Percentiles rank a stretch among this genome's conserved stretches.
Conservation (phyloP, 495 filamentous ascomycete genomes). For the Pyrenopolyporus hunteri region DNA sequence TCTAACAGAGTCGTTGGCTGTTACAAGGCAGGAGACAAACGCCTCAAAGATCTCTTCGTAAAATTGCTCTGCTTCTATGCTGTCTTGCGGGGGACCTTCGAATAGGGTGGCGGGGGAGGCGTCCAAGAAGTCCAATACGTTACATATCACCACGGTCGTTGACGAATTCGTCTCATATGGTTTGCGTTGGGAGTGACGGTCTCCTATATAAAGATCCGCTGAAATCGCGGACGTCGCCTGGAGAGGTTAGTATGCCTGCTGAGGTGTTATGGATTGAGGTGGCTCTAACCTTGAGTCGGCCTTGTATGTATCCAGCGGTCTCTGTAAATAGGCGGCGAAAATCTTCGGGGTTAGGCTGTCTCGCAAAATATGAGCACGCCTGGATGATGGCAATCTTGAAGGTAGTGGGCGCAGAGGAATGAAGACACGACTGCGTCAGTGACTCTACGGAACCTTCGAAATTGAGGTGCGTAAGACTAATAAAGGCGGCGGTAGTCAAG, state of each 20-base stretch:
- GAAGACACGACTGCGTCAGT: conserved; percentile 59
- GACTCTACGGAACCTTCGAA: conserved; percentile 61
- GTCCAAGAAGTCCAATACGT: conserved; percentile 59
- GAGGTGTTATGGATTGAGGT: background rate
- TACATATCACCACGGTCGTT: conserved; percentile 52
- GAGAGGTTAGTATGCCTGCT: conserved; percentile 30
- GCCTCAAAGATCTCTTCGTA: conserved; percentile 58
- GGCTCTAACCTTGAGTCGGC: conserved; percentile 55
- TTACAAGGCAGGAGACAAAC: conserved; percentile 58
- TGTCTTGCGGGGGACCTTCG: conserved; percentile 40
- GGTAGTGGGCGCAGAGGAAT: conserved; percentile 58
- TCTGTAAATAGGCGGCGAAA: conserved; percentile 60
- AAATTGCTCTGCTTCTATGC: conserved; percentile 49
- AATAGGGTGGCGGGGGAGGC: conserved; percentile 60
- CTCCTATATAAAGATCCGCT: conserved; percentile 51
- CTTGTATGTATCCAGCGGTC: conserved; percentile 60
- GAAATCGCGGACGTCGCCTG: conserved; percentile 50
- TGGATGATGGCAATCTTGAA: conserved; percentile 67
- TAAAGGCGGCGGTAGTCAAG: conserved; percentile 68
- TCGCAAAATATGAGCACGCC: conserved; percentile 61
- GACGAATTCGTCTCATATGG: conserved; percentile 46
- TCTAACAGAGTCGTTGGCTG: conserved; percentile 57
- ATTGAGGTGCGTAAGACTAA: conserved; percentile 63
- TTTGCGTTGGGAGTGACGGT: conserved; percentile 48
- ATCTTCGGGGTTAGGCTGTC: conserved; percentile 53